These are phyloP conservation scores for Salvia miltiorrhiza DNA, from an alignment of 257 asterid species.

Conservation along the genomic window DNA sequence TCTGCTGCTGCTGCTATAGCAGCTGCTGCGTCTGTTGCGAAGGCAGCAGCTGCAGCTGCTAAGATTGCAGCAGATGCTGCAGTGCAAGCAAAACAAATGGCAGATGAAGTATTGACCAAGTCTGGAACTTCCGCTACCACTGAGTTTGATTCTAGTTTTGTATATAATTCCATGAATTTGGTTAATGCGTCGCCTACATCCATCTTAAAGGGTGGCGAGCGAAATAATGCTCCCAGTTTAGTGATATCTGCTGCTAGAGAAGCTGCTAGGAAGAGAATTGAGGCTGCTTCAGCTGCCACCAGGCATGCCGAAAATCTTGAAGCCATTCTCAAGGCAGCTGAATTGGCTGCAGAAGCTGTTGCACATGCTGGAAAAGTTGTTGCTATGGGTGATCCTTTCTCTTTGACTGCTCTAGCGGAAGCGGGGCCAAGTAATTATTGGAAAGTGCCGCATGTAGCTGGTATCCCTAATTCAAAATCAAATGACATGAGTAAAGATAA, in stretches of 20 bases:
- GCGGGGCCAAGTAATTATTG: constrained; percentile 76
- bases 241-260: constrained; percentile 81
- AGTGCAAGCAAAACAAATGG: constrained; percentile 78
- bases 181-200: constrained; percentile 60
- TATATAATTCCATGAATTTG: constrained; percentile 34
- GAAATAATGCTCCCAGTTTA: constrained; percentile 45
- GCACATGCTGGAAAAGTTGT: constrained; percentile 89
- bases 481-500: constrained; percentile 29
- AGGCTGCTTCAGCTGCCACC: constrained; percentile 96
- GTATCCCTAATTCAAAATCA: constrained; percentile 38
- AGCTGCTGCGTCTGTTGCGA: constrained; percentile 95
- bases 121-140: constrained; percentile 33
- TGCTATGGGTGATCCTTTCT: constrained; percentile 77
- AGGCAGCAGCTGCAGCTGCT: constrained; percentile 98
- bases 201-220: constrained; percentile 49
- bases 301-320: constrained; percentile 90
- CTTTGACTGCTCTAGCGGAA: constrained; percentile 57
- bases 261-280: constrained; percentile 87
- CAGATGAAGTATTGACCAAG: constrained; percentile 59
- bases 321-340: constrained; percentile 90
- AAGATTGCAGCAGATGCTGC: constrained; percentile 88
- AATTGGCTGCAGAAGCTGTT: constrained; percentile 94
- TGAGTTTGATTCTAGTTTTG: constrained; percentile 19
- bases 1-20: constrained; percentile 89
- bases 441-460: constrained; percentile 39